Evolutionary conservation across 2,329 filamentous ascomycete species (phyloP), one percentile per base, ranked within the genome.

Genomic region (Aspergillus sp.): DNA sequence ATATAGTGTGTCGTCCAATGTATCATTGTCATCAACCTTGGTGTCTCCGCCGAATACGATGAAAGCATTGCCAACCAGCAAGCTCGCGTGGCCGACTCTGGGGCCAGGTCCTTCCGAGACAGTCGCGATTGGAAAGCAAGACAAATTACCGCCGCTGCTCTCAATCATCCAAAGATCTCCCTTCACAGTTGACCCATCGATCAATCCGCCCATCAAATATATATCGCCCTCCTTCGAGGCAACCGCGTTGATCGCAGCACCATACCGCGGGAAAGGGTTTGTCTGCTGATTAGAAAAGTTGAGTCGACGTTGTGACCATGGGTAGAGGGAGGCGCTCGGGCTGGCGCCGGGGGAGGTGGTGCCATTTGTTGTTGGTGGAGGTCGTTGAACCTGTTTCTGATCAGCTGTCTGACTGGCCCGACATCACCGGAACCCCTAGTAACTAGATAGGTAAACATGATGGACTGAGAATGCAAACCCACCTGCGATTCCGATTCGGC

Each of bases 1-100:
- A 68, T 98, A 98, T 9, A 98, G 74, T 0, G 93, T 97, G 69
- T 98, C 91, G 59, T 98, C 93, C 45, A 98, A 73, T 39, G 88
- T 77, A 67, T 98, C 93, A 29, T 82, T 81, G 60, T 97, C 93
- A 43, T 96, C 90, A 63, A 95, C 86, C 69, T 98, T 98, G 40
- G 93, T 98, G 66, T 98, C 94, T 62, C 93, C 93, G 39, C 93
- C 94, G 62, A 97, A 98, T 9, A 98, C 93, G 56, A 98, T 98
- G 65, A 97, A 98, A 0, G 93, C 93, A 68, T 98, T 98, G 45
- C 94, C 94, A 42, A 98, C 93, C 11, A 98, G 77, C 59, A 98
- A 74, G 73, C 90, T 94, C 13, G 91, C 79, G 70, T 98, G 93
- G 4, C 93, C 93, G 41, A 98, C 93, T 71, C 93, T 82, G 1